phyloP scores from a whole-genome alignment of 352 stramenopile species.

The Pythium scleroteichum region DNA sequence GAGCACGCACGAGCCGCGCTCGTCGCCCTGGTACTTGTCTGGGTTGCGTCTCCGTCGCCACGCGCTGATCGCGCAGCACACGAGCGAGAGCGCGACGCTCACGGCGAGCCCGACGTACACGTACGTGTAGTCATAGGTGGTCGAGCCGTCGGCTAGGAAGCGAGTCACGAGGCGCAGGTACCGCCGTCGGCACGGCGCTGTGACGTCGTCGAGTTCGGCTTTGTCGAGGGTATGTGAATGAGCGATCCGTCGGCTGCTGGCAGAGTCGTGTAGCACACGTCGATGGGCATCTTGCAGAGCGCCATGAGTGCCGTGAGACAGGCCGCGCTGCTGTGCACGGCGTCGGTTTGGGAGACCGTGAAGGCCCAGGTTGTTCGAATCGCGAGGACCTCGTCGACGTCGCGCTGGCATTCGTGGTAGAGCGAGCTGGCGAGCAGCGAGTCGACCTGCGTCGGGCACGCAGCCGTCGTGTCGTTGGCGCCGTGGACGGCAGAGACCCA shows the following conservation, averaged over 20 bases:
- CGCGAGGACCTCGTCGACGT: neutral
- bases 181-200: slow-evolving; percentile 1
- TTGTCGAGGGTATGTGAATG: slow-evolving; percentile 1
- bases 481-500: neutral
- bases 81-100: slow-evolving; percentile 2
- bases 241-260: neutral
- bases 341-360: slow-evolving; percentile 1
- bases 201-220: slow-evolving; percentile 2
- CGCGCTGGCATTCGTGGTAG: slow-evolving; percentile 2
- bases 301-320: slow-evolving; percentile 2
- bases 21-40: neutral
- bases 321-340: slow-evolving; percentile 15
- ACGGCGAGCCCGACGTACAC: slow-evolving; percentile 3
- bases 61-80: slow-evolving; percentile 2
- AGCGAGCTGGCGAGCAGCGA: slow-evolving; percentile 1
- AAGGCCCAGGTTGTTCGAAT: slow-evolving; percentile 10
- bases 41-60: neutral
- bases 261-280: neutral
- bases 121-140: slow-evolving; percentile 5
- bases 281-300: neutral
- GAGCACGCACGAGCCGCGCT: neutral
- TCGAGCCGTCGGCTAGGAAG: neutral
- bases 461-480: neutral
- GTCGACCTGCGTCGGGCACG: neutral
- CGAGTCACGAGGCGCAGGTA: neutral